A percentile compares a stretch with the other conserved stretches of the same genome.
Evolutionary conservation across 106 monocot species (phyloP).

Genomic region (Alisma plantagoaquatica): DNA sequence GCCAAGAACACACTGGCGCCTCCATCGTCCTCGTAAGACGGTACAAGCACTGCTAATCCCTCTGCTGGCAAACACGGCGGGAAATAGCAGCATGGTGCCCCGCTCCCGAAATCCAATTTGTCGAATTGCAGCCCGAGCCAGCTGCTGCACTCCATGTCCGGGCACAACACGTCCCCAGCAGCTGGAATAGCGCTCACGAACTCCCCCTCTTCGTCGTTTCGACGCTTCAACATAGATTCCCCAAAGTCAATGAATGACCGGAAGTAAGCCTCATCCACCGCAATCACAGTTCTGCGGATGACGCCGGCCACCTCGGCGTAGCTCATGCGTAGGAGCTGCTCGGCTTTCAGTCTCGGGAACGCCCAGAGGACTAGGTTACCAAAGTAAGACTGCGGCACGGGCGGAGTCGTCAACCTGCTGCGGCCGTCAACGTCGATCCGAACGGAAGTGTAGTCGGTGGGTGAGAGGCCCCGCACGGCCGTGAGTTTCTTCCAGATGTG

Average conservation of each 20-base stretch:
- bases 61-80: neutral
- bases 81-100: neutral
- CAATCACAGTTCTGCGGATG: too few relatives aligned
- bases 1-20: constrained; percentile 1
- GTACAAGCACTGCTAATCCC: neutral
- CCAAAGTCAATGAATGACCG: constrained; percentile 11
- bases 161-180: neutral
- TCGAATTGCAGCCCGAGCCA: constrained; percentile 1
- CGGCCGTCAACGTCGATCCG: constrained; percentile 12
- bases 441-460: constrained; percentile 3
- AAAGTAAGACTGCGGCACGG: constrained; percentile 8
- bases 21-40: neutral
- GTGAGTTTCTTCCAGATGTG: too few relatives aligned
- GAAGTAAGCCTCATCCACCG: too few relatives aligned
- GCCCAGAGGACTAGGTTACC: too few relatives aligned
- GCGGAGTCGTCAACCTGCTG: constrained; percentile 4
- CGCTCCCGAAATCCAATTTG: constrained; percentile 7
- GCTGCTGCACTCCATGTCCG: neutral
- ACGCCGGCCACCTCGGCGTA: constrained; percentile 2
- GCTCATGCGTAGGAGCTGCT: constrained; percentile 1
- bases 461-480: too few relatives aligned
- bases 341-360: constrained; percentile 1
- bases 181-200: neutral
- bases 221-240: neutral
- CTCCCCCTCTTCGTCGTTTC: neutral